Evolutionary conservation across 495 filamentous ascomycete species (phyloP), one percentile per base, ranked within the genome.

Genomic region (Chaetomium cochliodes): DNA sequence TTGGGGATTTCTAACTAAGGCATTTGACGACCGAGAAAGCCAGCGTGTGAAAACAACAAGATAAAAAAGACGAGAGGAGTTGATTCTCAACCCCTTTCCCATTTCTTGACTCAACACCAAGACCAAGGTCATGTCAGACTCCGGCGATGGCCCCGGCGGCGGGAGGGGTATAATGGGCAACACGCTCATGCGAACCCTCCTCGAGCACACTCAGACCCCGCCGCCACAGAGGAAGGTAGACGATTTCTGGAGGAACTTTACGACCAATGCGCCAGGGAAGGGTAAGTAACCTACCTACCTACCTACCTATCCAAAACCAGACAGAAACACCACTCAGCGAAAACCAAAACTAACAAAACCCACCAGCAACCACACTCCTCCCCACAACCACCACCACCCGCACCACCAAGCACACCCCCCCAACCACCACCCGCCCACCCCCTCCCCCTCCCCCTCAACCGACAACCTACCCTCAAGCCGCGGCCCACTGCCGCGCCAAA

Each of bases 181-280:
- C 46, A 25, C 61, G 23, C 11, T 51, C 22, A 22, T 33, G 39
- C 53, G 20, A n/a, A 2, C 23, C 16, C 0, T 15, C 4, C 33
- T 15, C n/a, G 25, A n/a, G 8, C 26, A 59, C 76, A 76, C 60
- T 37, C 73, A 69, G 77, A n/a, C 8, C 44, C 76, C 75, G 39
- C 68, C 87, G 20, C 90, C 90, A 12, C 92, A 96, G 75, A 80
- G 86, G 66, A 82, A 78, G 15, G 80, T 96, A 44, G 86, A 90
- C 67, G 84, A 88, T 58, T 93, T 93, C 77, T 96, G 92, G 92
- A 73, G 81, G 44, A 87, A 85, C 59, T 94, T 94, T 73, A 88
- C 81, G 42, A 86, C 84, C 53, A 90, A 86, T 63, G 71, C 76
- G 46, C 85, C 84, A 5, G 85, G 86, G 58, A 81, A 82, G 76